Evolutionary conservation across 2,329 filamentous ascomycete genomes (phyloP).

Genomic region (Ampelomyces quisqualis): DNA sequence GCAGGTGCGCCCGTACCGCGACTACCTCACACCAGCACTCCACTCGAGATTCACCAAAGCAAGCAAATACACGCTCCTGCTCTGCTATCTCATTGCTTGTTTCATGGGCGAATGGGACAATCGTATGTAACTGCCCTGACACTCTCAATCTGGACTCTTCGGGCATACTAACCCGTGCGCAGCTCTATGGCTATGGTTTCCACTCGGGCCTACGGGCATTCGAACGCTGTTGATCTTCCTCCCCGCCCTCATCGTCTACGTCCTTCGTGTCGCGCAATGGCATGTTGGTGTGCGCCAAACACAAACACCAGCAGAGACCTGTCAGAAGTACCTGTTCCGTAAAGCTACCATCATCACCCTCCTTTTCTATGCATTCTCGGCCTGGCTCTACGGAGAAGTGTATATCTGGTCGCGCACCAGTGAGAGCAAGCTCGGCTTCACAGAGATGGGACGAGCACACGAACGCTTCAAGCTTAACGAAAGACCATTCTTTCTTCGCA

Average conservation of each 20-base stretch:
- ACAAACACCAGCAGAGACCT: constrained; percentile 64
- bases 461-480: constrained; percentile 82
- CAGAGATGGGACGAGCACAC: constrained; percentile 64
- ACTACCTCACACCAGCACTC: constrained; percentile 85
- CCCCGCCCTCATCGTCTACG: constrained; percentile 73
- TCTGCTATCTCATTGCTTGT: constrained; percentile 74
- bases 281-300: constrained; percentile 66
- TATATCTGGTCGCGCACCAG: constrained; percentile 71
- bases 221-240: constrained; percentile 75
- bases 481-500: constrained; percentile 76
- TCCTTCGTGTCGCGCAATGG: constrained; percentile 82
- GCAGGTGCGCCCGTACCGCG: constrained; percentile 71
- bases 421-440: constrained; percentile 66
- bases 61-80: constrained; percentile 65
- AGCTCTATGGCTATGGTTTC: constrained; percentile 87
- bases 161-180: no score
- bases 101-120: constrained; percentile 65
- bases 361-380: constrained; percentile 75
- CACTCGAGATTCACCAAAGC: constrained; percentile 84
- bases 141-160: no score
- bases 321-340: constrained; percentile 59
- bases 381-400: constrained; percentile 75
- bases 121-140: constrained; percentile 53
- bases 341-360: constrained; percentile 67
- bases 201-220: constrained; percentile 71